Conservation (phyloP, 345 rosid species). For the Camelina neglecta region DNA sequence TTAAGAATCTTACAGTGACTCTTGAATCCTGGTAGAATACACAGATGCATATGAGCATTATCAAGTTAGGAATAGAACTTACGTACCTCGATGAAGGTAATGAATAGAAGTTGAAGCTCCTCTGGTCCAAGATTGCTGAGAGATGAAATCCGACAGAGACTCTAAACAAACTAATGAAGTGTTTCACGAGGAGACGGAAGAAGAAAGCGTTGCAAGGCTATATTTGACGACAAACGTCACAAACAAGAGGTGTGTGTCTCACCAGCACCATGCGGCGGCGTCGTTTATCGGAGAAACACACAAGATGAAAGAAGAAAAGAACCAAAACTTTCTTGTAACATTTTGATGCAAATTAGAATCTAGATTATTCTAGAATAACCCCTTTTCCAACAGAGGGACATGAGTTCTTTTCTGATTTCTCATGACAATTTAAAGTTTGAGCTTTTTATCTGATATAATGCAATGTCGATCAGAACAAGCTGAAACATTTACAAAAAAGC, state of each 20-base stretch:
- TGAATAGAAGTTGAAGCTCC: constrained; percentile 35
- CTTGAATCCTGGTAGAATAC: neutral
- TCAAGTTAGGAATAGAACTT: neutral
- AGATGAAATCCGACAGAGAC: constrained; percentile 34
- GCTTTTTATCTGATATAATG: constrained; percentile 20
- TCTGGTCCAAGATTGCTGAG: constrained; percentile 40
- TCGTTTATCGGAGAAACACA: neutral
- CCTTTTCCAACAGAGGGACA: neutral
- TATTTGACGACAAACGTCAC: neutral
- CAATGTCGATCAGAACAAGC: constrained; percentile 11
- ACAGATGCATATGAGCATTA: no score
- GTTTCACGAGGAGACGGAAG: neutral
- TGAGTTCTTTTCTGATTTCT: neutral
- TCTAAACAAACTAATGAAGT: neutral
- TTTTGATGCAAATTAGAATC: no score
- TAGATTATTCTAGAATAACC: neutral
- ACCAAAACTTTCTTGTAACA: no score
- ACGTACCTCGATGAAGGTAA: neutral
- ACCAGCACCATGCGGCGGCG: constrained; percentile 18
- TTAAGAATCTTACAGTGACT: no score
- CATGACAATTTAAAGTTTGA: neutral
- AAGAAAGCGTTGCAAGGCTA: neutral
- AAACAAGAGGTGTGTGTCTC: constrained; percentile 32
- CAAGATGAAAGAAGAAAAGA: neutral
- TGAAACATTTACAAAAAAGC: neutral